Percentiles rank a stretch among this genome's conserved stretches.
Evolutionary conservation across 2,329 filamentous ascomycete genomes (phyloP).

Genomic region (Tricladium varicosporioides): DNA sequence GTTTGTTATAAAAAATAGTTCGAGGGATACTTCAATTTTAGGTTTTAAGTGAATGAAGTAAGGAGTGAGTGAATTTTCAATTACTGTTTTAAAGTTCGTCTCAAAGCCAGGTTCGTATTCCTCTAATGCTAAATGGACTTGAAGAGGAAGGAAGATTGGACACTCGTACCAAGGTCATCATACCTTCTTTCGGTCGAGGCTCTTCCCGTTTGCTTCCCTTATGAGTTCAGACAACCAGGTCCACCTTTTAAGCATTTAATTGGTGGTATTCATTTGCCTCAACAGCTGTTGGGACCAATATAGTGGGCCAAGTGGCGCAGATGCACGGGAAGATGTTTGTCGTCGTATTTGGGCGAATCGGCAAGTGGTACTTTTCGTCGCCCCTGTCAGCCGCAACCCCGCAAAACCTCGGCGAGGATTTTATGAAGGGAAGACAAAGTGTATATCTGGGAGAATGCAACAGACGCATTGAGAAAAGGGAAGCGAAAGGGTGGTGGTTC

Average conservation of each 20-base stretch:
- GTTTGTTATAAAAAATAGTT: background rate
- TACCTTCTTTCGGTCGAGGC: background rate
- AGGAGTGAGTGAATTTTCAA: background rate
- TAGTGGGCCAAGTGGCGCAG: background rate
- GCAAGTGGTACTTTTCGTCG: background rate
- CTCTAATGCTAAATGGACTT: background rate
- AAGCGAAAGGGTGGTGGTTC: too few species aligned
- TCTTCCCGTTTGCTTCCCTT: background rate
- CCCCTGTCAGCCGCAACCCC: background rate
- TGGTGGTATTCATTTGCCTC: background rate
- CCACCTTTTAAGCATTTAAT: background rate
- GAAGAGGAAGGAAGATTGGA: background rate
- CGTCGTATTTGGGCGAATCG: conserved; percentile 2
- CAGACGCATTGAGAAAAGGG: too few species aligned
- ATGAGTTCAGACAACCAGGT: background rate
- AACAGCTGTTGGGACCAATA: background rate
- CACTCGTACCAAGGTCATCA: background rate
- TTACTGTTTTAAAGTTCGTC: background rate
- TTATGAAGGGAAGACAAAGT: too few species aligned
- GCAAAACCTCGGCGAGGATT: background rate
- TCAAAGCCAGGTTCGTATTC: background rate
- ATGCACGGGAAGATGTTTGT: background rate
- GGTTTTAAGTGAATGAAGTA: background rate
- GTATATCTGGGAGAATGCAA: too few species aligned
- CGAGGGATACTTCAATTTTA: background rate